Evolutionary conservation across 768 basidiomycete species (phyloP).

Genomic region (Mrakia hoshinonis): DNA sequence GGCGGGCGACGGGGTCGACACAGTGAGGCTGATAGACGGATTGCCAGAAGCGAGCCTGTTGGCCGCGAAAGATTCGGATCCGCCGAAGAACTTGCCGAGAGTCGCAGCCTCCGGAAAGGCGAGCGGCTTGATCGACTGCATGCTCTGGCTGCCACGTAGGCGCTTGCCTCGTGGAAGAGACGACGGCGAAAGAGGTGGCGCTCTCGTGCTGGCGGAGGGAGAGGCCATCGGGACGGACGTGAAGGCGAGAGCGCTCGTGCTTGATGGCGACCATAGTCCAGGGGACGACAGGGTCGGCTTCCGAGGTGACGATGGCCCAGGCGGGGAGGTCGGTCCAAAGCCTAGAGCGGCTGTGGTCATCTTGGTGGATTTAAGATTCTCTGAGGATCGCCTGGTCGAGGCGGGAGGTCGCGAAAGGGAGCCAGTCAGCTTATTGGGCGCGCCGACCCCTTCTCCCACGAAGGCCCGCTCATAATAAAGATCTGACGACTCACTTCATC

Average conservation of each 20-base stretch:
- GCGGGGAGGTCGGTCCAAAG: background rate
- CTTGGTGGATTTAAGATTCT: too few relatives aligned
- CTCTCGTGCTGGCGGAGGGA: background rate
- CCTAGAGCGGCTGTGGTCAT: too few relatives aligned
- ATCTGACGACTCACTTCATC: constrained; percentile 53
- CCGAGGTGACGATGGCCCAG: background rate
- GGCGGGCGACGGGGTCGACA: background rate
- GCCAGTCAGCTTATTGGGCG: too few relatives aligned
- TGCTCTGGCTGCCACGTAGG: constrained; percentile 1
- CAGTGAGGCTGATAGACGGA: background rate
- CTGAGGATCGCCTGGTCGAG: too few relatives aligned
- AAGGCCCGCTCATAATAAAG: background rate
- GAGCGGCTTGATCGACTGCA: background rate
- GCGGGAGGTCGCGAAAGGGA: too few relatives aligned
- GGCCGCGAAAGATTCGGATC: background rate
- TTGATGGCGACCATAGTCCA: background rate
- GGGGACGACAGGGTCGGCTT: background rate
- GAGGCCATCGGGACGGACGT: constrained; percentile 31
- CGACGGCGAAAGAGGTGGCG: background rate
- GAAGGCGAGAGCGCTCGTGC: background rate
- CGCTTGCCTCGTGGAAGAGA: background rate
- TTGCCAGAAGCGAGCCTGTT: background rate
- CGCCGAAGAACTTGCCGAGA: constrained; percentile 9
- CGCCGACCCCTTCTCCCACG: too few relatives aligned
- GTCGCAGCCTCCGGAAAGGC: constrained; percentile 5